A percentile compares a stretch with the other conserved stretches of the same genome.
These are phyloP conservation scores for Pneumocystis wakefieldiae DNA, from an alignment of 1,139 yeast genomes.

Conservation along the genomic window DNA sequence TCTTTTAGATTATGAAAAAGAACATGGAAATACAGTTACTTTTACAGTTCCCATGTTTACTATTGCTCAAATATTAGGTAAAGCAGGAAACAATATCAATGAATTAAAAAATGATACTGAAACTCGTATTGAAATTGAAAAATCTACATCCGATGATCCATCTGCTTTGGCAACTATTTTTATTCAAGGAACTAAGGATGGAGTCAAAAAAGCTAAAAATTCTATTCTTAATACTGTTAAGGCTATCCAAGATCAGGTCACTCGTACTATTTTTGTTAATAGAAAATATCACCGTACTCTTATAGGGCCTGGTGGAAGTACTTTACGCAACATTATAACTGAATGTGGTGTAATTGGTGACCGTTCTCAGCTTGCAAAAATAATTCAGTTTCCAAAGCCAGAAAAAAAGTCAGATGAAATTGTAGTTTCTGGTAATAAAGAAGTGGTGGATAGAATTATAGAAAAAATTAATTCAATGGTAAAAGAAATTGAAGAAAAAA, in stretches of 20 bases:
- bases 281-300: conserved; percentile 65
- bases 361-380: conserved; percentile 31
- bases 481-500: conserved; percentile 47
- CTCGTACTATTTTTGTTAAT: conserved; percentile 52
- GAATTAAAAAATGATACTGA: conserved; percentile 72
- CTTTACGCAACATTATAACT: conserved; percentile 56
- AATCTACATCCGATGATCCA: conserved; percentile 22
- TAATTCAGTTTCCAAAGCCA: conserved; percentile 63
- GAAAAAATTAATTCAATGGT: conserved; percentile 51
- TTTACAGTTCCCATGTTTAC: conserved; percentile 57
- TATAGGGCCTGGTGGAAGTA: conserved; percentile 70
- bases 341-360: conserved; percentile 60
- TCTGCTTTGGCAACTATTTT: conserved; percentile 38
- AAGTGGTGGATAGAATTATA: conserved; percentile 55
- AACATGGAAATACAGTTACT: conserved; percentile 56
- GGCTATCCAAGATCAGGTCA: conserved; percentile 51
- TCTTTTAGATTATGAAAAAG: conserved; percentile 71
- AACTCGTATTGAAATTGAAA: conserved; percentile 54
- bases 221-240: conserved; percentile 49
- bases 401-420: conserved; percentile 39
- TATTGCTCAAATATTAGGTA: conserved; percentile 77
- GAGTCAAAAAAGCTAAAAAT: conserved; percentile 59
- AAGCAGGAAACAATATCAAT: conserved; percentile 68
- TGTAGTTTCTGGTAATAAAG: conserved; percentile 59
- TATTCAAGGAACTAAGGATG: conserved; percentile 65